Evolutionary conservation across 768 basidiomycete species (phyloP).

Genomic region (Phylloporus sp.): DNA sequence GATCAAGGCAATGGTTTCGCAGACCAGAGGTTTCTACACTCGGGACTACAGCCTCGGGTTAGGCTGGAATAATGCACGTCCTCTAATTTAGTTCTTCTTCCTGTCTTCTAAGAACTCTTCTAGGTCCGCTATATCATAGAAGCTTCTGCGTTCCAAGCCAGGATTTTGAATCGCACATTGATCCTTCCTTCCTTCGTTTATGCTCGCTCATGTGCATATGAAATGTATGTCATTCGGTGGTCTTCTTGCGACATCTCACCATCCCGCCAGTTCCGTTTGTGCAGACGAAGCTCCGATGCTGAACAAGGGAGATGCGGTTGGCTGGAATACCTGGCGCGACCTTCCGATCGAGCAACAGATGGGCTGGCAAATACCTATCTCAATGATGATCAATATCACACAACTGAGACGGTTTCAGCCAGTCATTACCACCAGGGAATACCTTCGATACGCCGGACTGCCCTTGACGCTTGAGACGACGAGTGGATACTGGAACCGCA

Average conservation of each 20-base stretch:
- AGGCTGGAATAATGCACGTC: slow-evolving; percentile 42
- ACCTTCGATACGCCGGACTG: slow-evolving; percentile 34
- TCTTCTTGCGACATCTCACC: background rate
- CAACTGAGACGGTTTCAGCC: slow-evolving; percentile 33
- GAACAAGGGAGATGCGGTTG: slow-evolving; percentile 38
- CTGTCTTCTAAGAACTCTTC: background rate
- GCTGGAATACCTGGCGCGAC: slow-evolving; percentile 35
- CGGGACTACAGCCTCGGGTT: slow-evolving; percentile 41
- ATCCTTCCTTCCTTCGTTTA: slow-evolving; percentile 41
- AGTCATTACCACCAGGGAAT: slow-evolving; percentile 35
- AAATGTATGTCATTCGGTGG: slow-evolving; percentile 24
- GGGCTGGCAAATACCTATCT: slow-evolving; percentile 30
- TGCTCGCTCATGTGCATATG: slow-evolving; percentile 39
- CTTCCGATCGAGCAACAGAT: slow-evolving; percentile 32
- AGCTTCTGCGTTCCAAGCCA: slow-evolving; percentile 35
- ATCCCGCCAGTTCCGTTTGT: slow-evolving; percentile 26
- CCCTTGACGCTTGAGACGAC: slow-evolving; percentile 29
- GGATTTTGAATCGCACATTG: slow-evolving; percentile 36
- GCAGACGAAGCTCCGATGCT: slow-evolving; percentile 38
- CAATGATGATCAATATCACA: slow-evolving; percentile 38
- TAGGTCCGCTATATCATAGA: slow-evolving; percentile 45
- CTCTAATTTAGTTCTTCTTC: background rate
- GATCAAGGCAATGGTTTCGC: slow-evolving; percentile 31
- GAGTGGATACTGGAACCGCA: slow-evolving; percentile 37
- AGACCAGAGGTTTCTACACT: slow-evolving; percentile 37